A percentile compares a stretch with the other conserved stretches of the same genome.
phyloP scores from a whole-genome alignment of 768 basidiomycete species.

The Pulveroboletus frians region DNA sequence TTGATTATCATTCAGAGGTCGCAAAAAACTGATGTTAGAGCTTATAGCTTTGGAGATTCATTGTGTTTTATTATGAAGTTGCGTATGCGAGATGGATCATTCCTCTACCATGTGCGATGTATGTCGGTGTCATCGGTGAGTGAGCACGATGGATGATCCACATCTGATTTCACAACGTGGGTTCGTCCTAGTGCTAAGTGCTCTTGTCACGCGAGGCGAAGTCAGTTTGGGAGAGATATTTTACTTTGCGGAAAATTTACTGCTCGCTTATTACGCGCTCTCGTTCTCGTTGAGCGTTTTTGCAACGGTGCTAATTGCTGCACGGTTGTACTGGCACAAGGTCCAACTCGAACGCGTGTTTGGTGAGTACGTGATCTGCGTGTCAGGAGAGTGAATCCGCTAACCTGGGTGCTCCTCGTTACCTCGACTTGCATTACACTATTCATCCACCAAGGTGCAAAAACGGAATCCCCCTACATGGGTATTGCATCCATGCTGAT shows the following conservation, averaged over 20 bases:
- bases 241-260: slow-evolving; percentile 18
- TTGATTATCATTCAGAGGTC: not conserved
- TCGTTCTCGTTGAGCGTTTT: slow-evolving; percentile 25
- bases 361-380: slow-evolving; percentile 14
- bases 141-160: not conserved
- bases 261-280: slow-evolving; percentile 21
- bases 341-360: slow-evolving; percentile 20
- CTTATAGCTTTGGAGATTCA: slow-evolving; percentile 21
- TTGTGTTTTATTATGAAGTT: slow-evolving; percentile 19
- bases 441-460: slow-evolving; percentile 7
- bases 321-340: slow-evolving; percentile 24
- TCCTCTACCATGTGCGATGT: slow-evolving; percentile 24
- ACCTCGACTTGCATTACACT: not conserved
- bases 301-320: slow-evolving; percentile 18
- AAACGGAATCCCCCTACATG: slow-evolving; percentile 18
- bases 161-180: not conserved
- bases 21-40: not conserved
- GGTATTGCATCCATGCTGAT: slow-evolving; percentile 18
- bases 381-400: not conserved
- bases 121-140: slow-evolving; percentile 21
- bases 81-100: slow-evolving; percentile 23
- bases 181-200: slow-evolving; percentile 15
- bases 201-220: slow-evolving; percentile 17
- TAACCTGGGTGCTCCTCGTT: not conserved
- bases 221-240: slow-evolving; percentile 15